phyloP scores from a whole-genome alignment of 1,139 yeast genomes.

The Candida gigantensis region DNA sequence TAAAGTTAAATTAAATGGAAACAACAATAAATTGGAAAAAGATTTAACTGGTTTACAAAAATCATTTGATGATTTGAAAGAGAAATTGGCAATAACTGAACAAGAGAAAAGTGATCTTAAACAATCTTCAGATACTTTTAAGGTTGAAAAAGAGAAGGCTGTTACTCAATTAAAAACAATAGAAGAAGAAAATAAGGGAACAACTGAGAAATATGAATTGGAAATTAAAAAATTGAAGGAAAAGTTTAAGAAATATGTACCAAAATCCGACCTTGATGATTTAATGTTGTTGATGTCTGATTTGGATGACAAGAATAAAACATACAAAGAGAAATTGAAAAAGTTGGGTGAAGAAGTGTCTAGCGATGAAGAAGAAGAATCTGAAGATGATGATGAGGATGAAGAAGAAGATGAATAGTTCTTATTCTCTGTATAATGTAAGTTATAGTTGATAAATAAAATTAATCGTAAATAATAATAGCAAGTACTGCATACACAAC shows the following conservation, averaged over 20 bases:
- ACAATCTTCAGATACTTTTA: slow-evolving; percentile 6
- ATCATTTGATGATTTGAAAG: not conserved
- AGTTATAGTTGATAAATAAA: too few species aligned
- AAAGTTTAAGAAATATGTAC: slow-evolving; percentile 35
- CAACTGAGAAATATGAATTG: slow-evolving; percentile 12
- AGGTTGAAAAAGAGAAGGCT: slow-evolving; percentile 9
- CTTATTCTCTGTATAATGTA: too few species aligned
- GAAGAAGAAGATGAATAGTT: not conserved
- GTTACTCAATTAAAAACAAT: slow-evolving; percentile 5
- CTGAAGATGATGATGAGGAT: slow-evolving; percentile 31
- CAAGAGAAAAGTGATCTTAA: slow-evolving; percentile 2
- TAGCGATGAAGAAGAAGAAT: slow-evolving; percentile 45
- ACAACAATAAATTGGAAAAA: slow-evolving; percentile 11
- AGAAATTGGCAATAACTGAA: slow-evolving; percentile 8
- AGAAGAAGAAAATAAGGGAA: slow-evolving; percentile 6
- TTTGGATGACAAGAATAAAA: slow-evolving; percentile 65
- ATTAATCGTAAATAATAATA: too few species aligned
- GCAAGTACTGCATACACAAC: too few species aligned
- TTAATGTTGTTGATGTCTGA: slow-evolving; percentile 73
- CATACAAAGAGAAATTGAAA: slow-evolving; percentile 56
- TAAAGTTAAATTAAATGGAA: slow-evolving; percentile 1
- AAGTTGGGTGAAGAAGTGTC: slow-evolving; percentile 51
- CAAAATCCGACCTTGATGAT: slow-evolving; percentile 71
- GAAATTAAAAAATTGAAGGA: slow-evolving; percentile 17
- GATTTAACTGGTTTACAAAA: slow-evolving; percentile 13